Evolutionary conservation across 1,284 basidiomycete genomes (phyloP), one percentile per base, ranked within the genome.

Genomic region (Testicularia cyperi): DNA sequence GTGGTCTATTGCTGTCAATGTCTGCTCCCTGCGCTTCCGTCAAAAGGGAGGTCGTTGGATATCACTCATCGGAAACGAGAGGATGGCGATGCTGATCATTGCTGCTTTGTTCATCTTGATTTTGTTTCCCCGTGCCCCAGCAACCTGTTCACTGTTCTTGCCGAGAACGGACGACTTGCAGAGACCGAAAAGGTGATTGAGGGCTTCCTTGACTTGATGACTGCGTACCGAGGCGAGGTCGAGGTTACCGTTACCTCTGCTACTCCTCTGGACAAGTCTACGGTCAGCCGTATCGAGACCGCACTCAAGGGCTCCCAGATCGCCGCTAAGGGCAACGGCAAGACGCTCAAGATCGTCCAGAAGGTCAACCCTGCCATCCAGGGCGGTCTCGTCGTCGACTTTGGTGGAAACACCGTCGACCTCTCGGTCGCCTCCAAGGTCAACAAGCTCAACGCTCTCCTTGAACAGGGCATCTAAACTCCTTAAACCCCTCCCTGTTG

Each of bases 371-470:
- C 71, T 9, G 43, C 62, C 33, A 64, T 75, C 45, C 68, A 72
- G 57, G 74, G 74, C 28, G 94, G 94, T 45, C 80, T 97, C 55
- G 82, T 95, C 48, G 88, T 99, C 44, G 94, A 98, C 81, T 92
- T 99, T 78, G 95, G 91, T 66, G 94, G 97, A 82, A 92, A 92
- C 83, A 92, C 90, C 45, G 88, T 96, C 70, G 95, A 98, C 80
- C 83, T 97, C 62, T 91, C 88, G 70, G 92, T 95, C 43, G 86
- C 86, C 41, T 89, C 88, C 54, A 88, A 90, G 53, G 90, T 98
- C 74, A 94, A 87, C 79, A 92, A 92, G 81, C 85, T 96, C 78
- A 97, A 96, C 83, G 83, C 84, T 66, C 83, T 89, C 72, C 83
- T 97, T 38, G 35, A 61, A 24, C 57, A 61, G 51, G 57, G 57